Evolutionary conservation across 257 asterid genomes (phyloP), one percentile per base, ranked within the genome.

Genomic region (Solanum dulcamara): DNA sequence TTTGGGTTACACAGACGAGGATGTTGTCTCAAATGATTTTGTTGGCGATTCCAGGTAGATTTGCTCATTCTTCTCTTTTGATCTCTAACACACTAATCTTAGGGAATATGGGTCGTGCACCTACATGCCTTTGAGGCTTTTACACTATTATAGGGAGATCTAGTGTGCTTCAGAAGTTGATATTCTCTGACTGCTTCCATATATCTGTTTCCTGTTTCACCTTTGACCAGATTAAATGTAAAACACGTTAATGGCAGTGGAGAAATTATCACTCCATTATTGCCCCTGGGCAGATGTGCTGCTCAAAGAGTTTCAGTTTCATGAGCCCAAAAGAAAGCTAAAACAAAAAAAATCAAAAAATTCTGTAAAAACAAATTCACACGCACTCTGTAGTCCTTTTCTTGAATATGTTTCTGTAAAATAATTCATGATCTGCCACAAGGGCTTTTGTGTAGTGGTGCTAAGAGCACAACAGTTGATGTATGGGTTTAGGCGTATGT

Each of bases 1-100:
- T 89, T 97, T 97, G 81, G 99, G 99, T 77, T 97, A 95, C 94
- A 97, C 99, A 1, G 99, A 97, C 37, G 99, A 97, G 70, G 99
- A 97, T 90, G 99, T 95, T 32, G 99, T 97, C 87, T 97, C 99
- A 88, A 97, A 92, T 89, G 99, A 97, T 89, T 97, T 97, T 88
- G 90, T 97, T 79, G 99, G 99, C 28, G 99, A 97, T 89, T 88
- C 97, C 14, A 94, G 99, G 99, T 95, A 91, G 84, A 64, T 51
- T 18, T 79, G 20, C 32, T 18, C 85, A 74, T 81, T 70, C 7
- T 20, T 53, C 72, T 68, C 74, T 24, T 35, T 67, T 57, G 70
- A 38, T 68, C 60, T 71, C 35, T 40, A 5, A 3, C 48, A 67
- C 15, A 1, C 22, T 30, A 53, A 57, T 28, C 24, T 50, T 82